Evolutionary conservation across 352 stramenopile genomes (phyloP), one percentile per base, ranked within the genome.

Genomic region (Phytophthora citricola): DNA sequence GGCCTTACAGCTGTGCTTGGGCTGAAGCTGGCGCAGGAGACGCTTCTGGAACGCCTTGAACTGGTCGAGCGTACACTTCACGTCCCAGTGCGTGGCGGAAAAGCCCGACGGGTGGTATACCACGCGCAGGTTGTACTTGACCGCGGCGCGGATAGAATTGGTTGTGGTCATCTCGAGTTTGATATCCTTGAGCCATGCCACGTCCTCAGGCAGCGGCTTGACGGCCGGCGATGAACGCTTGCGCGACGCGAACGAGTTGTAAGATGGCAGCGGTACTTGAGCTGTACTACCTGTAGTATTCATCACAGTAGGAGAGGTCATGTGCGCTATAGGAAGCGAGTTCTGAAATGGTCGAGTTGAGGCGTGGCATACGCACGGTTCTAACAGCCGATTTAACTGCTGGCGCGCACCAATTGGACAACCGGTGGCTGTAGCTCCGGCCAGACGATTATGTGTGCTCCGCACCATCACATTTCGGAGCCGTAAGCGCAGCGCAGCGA

Each of bases 1-100:
- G 46, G 81, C 77, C 46, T 78, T 79, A 65, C 84, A 92, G 31
- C 58, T 71, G 63, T 92, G 84, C 31, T 81, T 81, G 52, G 76
- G 73, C 58, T 80, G 59, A 29, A 91, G 68, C 48, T 73, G 63
- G 29, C 62, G 62, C 11, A 87, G 61, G 31, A 91, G 61, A 15
- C 71, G 71, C 54, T 85, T 71, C 62, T 89, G 82, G 56, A 91
- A 82, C 20, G 51, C 51, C 17, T 63, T 63, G 56, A 81, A 85
- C 55, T 85, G 73, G 31, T 86, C 76, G 27, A 82, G 79, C 32
- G 68, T 68, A 10, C 69, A 69, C 46, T 62, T 47, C 22, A 73
- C 71, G 66, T 64, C 64, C 74, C 62, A 86, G 43, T 32, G 66
- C 20, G 69, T 67, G 26, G 63, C 58, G n/a, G 64, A 62, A 34